Evolutionary conservation across 2,329 filamentous ascomycete species (phyloP), one percentile per base, ranked within the genome.

Genomic region (Nothophaeocryptopus gaeumannii): DNA sequence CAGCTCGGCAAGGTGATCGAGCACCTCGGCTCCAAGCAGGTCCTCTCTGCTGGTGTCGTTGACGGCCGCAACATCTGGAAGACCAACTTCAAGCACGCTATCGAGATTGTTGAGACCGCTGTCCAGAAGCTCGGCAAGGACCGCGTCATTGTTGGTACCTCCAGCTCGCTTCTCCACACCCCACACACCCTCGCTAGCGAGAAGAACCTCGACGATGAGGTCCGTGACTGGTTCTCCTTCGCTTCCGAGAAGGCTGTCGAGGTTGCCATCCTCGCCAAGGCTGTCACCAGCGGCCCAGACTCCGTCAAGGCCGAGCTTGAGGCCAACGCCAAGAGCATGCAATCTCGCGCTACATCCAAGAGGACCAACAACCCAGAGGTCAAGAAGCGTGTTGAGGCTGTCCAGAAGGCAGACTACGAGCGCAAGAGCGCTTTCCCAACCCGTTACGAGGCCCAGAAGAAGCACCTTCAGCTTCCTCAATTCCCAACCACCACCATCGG

Each of bases 41-140:
- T 90, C 63, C 85, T 99, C 61, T 99, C 93, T 61, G 87, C 85
- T 60, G 93, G 93, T 89, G 88, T 99, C 65, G 93, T 99, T 62
- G 91, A 99, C 67, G 93, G 93, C 67, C 90, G 93, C 69, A 99
- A 99, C 83, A 97, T 99, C 81, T 99, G 93, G 93, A 99, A 99
- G 88, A 96, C 90, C 77, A 95, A 97, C 85, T 87, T 96, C 79
- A 88, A 95, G 83, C 84, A 83, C 67, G 90, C 93, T 68, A 95
- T 99, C 60, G 91, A 93, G 80, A 83, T 78, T 59, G 86, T 93
- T 55, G 89, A 97, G 83, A 79, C 83, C 53, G 93, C 92, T 59
- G 79, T 97, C 67, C 89, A 96, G 80, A 89, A 95, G 80, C 84
- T 99, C 58, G 92, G 93, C 78, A 92, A 96, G 82, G 91, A 97